Evolutionary conservation across 306 rosid genomes (phyloP).

Genomic region (Pyrus communis): DNA sequence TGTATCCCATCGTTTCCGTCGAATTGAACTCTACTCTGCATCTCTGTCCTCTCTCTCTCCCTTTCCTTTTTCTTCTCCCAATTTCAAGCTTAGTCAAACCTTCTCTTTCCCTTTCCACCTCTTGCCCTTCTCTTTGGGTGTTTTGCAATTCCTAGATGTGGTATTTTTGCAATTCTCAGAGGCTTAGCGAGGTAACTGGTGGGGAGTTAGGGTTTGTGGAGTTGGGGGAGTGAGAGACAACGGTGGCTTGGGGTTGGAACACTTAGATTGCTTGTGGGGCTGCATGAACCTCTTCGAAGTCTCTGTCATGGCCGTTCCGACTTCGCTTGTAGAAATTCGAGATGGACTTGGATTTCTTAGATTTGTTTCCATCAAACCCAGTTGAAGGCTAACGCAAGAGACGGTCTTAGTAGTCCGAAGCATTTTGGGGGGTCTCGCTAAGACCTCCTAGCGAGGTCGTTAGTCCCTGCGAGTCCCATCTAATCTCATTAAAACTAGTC

Average conservation of each 20-base stretch:
- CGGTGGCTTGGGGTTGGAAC: conserved; percentile 20
- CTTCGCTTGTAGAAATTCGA: background rate
- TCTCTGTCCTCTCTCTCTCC: no score
- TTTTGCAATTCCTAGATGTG: background rate
- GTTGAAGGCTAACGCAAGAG: no score
- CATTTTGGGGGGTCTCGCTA: no score
- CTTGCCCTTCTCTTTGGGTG: background rate
- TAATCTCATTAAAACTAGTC: no score
- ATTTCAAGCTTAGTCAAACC: conserved; percentile 7
- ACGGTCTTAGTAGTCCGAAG: no score
- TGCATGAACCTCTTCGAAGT: conserved; percentile 33
- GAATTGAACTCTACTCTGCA: no score
- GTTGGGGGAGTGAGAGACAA: conserved; percentile 37
- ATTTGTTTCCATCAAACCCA: no score
- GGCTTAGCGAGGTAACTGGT: conserved; percentile 45
- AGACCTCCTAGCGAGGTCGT: no score
- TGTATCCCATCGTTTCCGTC: no score
- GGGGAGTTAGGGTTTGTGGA: conserved; percentile 40
- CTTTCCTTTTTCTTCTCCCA: background rate
- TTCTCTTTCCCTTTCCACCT: conserved; percentile 11
- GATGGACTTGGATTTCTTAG: background rate
- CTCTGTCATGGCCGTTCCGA: conserved; percentile 44
- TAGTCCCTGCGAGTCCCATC: no score
- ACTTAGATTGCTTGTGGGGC: conserved; percentile 31
- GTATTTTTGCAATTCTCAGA: background rate